Evolutionary conservation across 345 rosid genomes (phyloP), one percentile per base, ranked within the genome.

Genomic region (Clausena lansium): DNA sequence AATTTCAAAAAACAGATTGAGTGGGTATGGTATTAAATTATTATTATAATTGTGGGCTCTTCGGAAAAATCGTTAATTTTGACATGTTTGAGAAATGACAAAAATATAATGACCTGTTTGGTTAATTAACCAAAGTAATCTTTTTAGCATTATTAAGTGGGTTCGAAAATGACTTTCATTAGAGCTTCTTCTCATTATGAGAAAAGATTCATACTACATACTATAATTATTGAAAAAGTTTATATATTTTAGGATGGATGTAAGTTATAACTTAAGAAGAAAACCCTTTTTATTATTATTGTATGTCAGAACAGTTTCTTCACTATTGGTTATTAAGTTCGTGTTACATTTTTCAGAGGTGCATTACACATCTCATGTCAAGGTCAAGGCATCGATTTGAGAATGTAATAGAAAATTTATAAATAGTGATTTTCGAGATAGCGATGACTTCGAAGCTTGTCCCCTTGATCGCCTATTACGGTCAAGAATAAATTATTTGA

Each of bases 361-460:
- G 57, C 22, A 17, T 52, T 17, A 15, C 55, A 50, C 55, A 50
- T 15, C 55, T 50, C 55, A 50, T 3, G 20, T 4, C 47, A 10
- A 11, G 47, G 47, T 41, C 14, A 41, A 41, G 47, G 14, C 47
- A 41, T 41, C 9, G 0, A 41, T 41, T 41, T 2, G 47, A 8
- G 47, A 41, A 41, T 2, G 47, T 1, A 39, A 39, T 39, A 38
- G 24, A 62, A 72, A 79, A 15, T 28, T 38, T 62, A 68, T 64
- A 80, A 67, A 15, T 52, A 73, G 87, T 86, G 79, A 10, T 80
- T 80, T 75, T 84, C 84, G 78, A 36, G 79, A 30, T 45, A 50
- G 70, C 36, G 79, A 80, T 81, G 77, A 77, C 52, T 76, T 67
- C 82, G 15, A 80, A 66, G 82, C 60, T 61, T 41, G 38, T 28